Percentiles rank a stretch among this genome's conserved stretches.
These are phyloP conservation scores for Didymella segeticola DNA, from an alignment of 2,329 filamentous ascomycete species.

Conservation along the genomic window DNA sequence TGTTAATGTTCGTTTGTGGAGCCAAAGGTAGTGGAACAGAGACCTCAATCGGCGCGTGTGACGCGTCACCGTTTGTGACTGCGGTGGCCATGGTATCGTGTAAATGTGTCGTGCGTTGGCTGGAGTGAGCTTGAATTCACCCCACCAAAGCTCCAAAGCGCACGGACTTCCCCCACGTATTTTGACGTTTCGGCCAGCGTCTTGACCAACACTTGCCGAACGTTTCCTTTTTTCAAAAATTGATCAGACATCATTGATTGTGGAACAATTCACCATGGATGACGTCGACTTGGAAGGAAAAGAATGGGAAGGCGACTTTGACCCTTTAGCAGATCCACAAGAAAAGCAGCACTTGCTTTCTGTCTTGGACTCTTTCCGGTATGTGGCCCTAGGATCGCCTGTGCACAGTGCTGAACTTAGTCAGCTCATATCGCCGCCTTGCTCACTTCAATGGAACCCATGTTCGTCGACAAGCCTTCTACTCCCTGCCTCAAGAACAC, in stretches of 20 bases:
- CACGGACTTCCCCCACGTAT: slow-evolving; percentile 18
- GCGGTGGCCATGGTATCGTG: slow-evolving; percentile 28
- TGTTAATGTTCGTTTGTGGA: slow-evolving; percentile 63
- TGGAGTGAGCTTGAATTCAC: slow-evolving; percentile 7
- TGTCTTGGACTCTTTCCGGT: slow-evolving; percentile 90
- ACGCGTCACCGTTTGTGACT: slow-evolving; percentile 20
- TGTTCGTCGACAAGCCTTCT: slow-evolving; percentile 88
- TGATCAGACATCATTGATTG: too few species aligned
- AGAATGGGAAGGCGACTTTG: slow-evolving; percentile 68
- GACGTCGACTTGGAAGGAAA: slow-evolving; percentile 28
- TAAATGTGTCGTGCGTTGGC: slow-evolving; percentile 4
- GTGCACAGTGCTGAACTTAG: background rate
- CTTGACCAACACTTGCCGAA: too few species aligned
- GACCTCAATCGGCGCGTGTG: slow-evolving; percentile 58
- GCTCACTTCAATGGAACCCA: slow-evolving; percentile 93
- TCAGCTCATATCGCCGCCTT: slow-evolving; percentile 80
- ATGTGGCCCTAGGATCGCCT: slow-evolving; percentile 43
- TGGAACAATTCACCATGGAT: background rate
- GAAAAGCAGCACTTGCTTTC: slow-evolving; percentile 81
- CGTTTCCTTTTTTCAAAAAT: too few species aligned
- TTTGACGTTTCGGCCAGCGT: background rate
- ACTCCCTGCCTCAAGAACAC: slow-evolving; percentile 82
- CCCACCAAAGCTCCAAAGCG: slow-evolving; percentile 9
- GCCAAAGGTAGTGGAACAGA: slow-evolving; percentile 64
- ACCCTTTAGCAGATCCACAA: slow-evolving; percentile 75